Evolutionary conservation across 2,329 filamentous ascomycete species (phyloP).

Genomic region (Macrophomina phaseolina): DNA sequence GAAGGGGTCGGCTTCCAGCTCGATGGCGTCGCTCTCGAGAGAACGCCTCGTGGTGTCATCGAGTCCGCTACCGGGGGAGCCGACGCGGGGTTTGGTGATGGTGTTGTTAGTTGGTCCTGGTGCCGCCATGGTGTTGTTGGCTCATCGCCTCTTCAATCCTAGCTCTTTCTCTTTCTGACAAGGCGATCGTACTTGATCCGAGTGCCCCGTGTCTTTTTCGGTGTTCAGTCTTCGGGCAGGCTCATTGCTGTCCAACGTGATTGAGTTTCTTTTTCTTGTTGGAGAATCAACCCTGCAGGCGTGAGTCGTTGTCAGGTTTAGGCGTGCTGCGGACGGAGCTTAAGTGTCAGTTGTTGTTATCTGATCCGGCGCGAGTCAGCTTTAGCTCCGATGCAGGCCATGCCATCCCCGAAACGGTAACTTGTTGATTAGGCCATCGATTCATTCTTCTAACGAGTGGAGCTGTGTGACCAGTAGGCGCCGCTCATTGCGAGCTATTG

Average conservation of each 20-base stretch:
- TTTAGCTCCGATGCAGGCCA: neutral
- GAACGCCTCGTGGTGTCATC: neutral
- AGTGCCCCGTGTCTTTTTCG: neutral
- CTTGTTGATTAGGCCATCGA: no score
- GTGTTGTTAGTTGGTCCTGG: neutral
- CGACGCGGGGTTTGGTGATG: neutral
- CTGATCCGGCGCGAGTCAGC: slow-evolving; percentile 23
- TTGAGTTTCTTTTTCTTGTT: neutral
- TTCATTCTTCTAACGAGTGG: no score
- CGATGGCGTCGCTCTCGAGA: slow-evolving; percentile 1
- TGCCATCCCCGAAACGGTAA: neutral
- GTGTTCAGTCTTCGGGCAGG: neutral
- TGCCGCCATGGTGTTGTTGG: neutral
- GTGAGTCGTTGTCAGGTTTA: neutral
- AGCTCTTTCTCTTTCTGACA: neutral
- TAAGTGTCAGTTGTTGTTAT: neutral
- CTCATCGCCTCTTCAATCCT: neutral
- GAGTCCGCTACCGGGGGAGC: neutral
- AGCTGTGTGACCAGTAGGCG: no score
- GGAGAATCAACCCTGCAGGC: neutral
- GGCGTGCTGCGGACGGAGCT: neutral
- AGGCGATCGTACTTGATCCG: neutral
- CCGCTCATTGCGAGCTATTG: no score
- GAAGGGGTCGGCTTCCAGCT: slow-evolving; percentile 12
- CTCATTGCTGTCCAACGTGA: neutral